Evolutionary conservation across 1,284 basidiomycete genomes (phyloP).

Genomic region (Leccinum laetum): DNA sequence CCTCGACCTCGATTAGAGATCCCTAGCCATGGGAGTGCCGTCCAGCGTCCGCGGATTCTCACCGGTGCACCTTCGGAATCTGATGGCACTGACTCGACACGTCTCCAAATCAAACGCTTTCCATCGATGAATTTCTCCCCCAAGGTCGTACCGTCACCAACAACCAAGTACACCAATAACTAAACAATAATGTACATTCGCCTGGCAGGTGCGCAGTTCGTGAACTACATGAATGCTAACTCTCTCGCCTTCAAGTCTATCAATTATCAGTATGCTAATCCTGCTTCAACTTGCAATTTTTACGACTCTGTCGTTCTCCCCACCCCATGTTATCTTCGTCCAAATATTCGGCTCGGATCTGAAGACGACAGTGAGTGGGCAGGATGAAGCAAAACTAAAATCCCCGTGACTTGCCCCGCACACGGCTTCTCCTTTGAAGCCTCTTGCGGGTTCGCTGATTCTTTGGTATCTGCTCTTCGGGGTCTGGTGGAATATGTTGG

Average conservation of each 20-base stretch:
- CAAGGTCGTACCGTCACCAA: not conserved
- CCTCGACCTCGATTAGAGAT: too few species aligned
- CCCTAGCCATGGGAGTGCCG: too few species aligned
- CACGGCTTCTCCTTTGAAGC: slow-evolving; percentile 19
- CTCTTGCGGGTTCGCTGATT: slow-evolving; percentile 11
- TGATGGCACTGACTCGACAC: too few species aligned
- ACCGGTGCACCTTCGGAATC: not conserved
- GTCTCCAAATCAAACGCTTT: not conserved
- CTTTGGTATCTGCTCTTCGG: slow-evolving; percentile 16
- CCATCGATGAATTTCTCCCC: not conserved
- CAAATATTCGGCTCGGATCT: slow-evolving; percentile 27
- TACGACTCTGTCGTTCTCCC: slow-evolving; percentile 16
- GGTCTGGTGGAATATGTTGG: slow-evolving; percentile 12
- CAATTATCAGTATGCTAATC: not conserved
- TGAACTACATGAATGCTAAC: not conserved
- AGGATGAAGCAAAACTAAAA: not conserved
- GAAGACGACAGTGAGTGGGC: not conserved
- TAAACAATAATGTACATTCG: not conserved
- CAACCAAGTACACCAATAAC: not conserved
- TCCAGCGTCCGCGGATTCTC: not conserved
- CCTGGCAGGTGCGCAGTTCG: not conserved
- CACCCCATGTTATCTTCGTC: slow-evolving; percentile 31
- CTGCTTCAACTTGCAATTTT: slow-evolving; percentile 4
- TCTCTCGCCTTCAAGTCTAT: not conserved
- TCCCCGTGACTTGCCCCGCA: slow-evolving; percentile 18